Evolutionary conservation across 2,329 filamentous ascomycete species (phyloP).

Genomic region (Coleophoma eucalyptorum): DNA sequence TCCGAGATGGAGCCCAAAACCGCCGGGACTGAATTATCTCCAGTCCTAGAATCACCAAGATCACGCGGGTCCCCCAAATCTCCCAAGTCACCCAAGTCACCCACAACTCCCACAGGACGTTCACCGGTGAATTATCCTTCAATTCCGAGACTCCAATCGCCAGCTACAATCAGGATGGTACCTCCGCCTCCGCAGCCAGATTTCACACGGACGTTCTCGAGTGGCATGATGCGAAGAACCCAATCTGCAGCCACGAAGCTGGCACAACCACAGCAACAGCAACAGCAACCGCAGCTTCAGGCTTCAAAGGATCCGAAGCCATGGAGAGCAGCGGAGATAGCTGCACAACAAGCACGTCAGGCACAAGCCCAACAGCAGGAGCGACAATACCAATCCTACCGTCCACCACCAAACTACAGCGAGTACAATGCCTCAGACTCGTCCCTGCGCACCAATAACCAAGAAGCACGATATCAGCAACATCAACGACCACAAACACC

Average conservation of each 20-base stretch:
- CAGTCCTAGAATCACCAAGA: constrained; percentile 23
- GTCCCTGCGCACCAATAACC: background rate
- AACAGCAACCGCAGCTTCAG: background rate
- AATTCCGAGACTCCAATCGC: constrained; percentile 4
- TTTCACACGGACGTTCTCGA: constrained; percentile 5
- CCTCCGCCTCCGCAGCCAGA: constrained; percentile 17
- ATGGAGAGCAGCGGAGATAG: constrained; percentile 21
- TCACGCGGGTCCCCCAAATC: constrained; percentile 1
- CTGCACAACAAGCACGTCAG: constrained; percentile 12
- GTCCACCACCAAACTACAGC: background rate
- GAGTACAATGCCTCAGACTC: constrained; percentile 4
- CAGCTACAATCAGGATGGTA: constrained; percentile 4
- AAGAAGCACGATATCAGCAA: background rate
- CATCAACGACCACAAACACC: constrained; percentile 1
- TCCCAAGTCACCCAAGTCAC: constrained; percentile 8
- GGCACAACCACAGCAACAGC: background rate
- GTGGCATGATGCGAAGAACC: background rate
- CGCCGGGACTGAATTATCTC: constrained; percentile 18
- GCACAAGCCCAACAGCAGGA: constrained; percentile 5
- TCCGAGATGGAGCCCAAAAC: constrained; percentile 9
- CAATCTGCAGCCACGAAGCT: background rate
- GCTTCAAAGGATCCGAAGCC: constrained; percentile 6
- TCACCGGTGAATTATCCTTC: constrained; percentile 9
- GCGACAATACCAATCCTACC: background rate
- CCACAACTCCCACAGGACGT: constrained; percentile 8